Evolutionary conservation across 495 filamentous ascomycete genomes (phyloP), one percentile per base, ranked within the genome.

Genomic region (Thozetella sp.): DNA sequence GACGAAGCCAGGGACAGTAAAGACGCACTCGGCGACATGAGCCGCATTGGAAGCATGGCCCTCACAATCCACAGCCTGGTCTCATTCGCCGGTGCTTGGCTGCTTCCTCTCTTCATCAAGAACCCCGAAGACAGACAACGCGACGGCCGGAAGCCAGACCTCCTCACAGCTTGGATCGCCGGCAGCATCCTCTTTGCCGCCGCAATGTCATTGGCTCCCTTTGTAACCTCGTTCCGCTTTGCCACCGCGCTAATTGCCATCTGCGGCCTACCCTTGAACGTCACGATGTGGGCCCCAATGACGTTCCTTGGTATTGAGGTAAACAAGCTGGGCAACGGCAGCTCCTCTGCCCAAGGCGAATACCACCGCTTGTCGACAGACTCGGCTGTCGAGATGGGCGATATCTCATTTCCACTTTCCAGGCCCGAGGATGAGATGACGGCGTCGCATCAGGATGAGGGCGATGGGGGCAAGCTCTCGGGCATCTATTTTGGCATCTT

Each of bases 401-500:
- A n/a, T 67, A 58, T 1, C 53, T 60, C 20, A 51, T 64, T 72
- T 26, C 69, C 72, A 55, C 55, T 73, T 63, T 62, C 55, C 30
- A 55, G 25, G 45, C 34, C 25, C 48, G 40, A 13, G 46, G 69
- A 67, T 25, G 56, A 67, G 40, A 78, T 78, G 22, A 79, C 79
- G 17, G 77, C 77, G 3, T 81, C 60, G 22, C 52, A 65, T 6
- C 69, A 65, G 4, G 55, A 63, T 13, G 43, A 63, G 51, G n/a
- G n/a, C n/a, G 76, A 80, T 1, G 82, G 90, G 0, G 93, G 92
- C 54, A 93, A 96, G 66, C 80, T 95, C 1, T 90, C 92, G 2
- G 95, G 95, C 2, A 87, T 96, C 56, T 99, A 99, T 71, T 92
- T 99, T 22, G 95, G 95, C 53, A 97, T 99, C 59, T 78, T 97